Conservation (phyloP, 768 basidiomycete genomes). For the Suillus subluteus region DNA sequence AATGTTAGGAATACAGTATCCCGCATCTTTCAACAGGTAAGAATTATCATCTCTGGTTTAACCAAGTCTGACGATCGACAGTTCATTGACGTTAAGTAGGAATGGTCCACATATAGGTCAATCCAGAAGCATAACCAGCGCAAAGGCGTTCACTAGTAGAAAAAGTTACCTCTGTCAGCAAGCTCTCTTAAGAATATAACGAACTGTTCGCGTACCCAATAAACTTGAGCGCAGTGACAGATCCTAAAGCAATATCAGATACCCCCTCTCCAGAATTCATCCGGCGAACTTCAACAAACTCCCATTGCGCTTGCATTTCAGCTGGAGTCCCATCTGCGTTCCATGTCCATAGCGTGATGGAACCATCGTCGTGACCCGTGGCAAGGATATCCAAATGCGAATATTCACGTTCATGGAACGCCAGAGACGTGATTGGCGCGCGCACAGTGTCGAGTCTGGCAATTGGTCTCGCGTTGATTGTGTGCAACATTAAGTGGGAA, state of each 20-base stretch:
- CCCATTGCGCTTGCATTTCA: constrained; percentile 72
- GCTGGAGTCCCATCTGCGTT: constrained; percentile 73
- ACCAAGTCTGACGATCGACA: no score
- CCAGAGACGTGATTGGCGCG: constrained; percentile 70
- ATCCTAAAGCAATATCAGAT: constrained; percentile 48
- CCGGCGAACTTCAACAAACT: constrained; percentile 68
- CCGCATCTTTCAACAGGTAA: neutral
- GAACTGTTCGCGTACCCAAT: constrained; percentile 57
- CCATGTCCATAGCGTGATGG: constrained; percentile 84
- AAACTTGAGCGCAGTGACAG: constrained; percentile 81
- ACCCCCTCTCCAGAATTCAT: constrained; percentile 56
- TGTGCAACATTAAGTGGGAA: constrained; percentile 74
- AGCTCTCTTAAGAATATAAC: constrained; percentile 24
- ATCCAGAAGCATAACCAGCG: constrained; percentile 9
- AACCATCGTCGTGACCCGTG: constrained; percentile 74
- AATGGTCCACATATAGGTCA: constrained; percentile 11
- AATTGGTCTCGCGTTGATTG: constrained; percentile 83
- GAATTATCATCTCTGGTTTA: neutral
- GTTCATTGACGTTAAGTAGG: neutral
- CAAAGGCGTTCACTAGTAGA: constrained; percentile 48
- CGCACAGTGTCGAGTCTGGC: constrained; percentile 58
- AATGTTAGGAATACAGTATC: neutral
- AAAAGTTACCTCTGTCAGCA: constrained; percentile 55
- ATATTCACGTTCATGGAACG: constrained; percentile 91
- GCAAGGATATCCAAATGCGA: constrained; percentile 79